Percentiles rank a stretch among this genome's conserved stretches.
Evolutionary conservation across 2,329 filamentous ascomycete species (phyloP).

Genomic region (Alternaria burnsii): DNA sequence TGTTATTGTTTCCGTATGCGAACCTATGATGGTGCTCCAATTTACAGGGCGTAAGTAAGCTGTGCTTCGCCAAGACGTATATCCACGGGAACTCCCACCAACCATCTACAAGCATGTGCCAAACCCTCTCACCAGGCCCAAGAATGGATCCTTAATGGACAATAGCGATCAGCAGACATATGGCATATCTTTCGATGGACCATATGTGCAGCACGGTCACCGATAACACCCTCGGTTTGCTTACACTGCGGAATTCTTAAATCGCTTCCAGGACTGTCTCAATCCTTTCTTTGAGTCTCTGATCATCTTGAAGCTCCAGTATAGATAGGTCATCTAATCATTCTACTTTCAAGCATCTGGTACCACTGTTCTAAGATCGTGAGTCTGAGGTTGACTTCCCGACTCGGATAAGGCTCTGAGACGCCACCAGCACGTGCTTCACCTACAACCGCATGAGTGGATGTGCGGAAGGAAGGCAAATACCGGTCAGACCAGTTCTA

Average conservation of each 20-base stretch:
- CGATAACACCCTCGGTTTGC: not conserved
- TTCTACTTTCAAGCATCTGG: not conserved
- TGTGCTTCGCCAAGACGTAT: not conserved
- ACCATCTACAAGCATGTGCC: not conserved
- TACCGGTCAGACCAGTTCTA: constrained; percentile 64
- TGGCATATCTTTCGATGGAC: not conserved
- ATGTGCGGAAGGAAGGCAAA: constrained; percentile 56
- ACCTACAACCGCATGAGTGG: constrained; percentile 49
- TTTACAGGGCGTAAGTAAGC: not conserved
- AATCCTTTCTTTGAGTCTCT: too few relatives aligned
- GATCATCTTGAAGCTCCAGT: not conserved
- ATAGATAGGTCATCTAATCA: not conserved
- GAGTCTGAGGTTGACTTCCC: not conserved
- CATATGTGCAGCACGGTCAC: not conserved
- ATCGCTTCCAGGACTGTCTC: not conserved
- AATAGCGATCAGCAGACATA: not conserved
- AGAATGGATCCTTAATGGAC: not conserved
- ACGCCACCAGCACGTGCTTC: not conserved
- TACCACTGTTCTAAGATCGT: not conserved
- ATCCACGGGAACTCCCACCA: not conserved
- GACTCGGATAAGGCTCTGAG: not conserved
- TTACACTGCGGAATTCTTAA: not conserved
- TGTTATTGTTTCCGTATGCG: not conserved
- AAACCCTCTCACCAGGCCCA: not conserved
- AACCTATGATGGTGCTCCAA: not conserved